Conservation (phyloP, 1,139 yeast genomes). For the Sugiyamaella pinicola region DNA sequence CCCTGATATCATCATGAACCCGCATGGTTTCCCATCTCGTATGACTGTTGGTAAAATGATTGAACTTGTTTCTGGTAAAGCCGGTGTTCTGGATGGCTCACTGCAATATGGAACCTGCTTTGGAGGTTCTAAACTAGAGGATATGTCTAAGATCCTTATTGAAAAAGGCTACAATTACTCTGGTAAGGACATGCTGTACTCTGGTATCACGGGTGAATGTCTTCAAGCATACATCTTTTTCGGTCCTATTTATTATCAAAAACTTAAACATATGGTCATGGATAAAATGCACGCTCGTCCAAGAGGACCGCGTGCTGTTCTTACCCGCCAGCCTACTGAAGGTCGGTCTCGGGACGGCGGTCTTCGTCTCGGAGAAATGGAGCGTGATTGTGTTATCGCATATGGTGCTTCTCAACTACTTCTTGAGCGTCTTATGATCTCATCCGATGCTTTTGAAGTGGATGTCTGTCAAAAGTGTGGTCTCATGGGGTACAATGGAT, state of each 20-base stretch:
- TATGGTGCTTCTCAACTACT: slow-evolving; percentile 97
- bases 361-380: slow-evolving; percentile 98
- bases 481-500: slow-evolving; percentile 95
- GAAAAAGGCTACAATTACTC: slow-evolving; percentile 92
- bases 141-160: slow-evolving; percentile 90
- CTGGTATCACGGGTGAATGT: slow-evolving; percentile 98
- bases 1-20: slow-evolving; percentile 98
- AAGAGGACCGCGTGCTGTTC: slow-evolving; percentile 97
- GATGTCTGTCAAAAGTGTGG: slow-evolving; percentile 95
- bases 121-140: slow-evolving; percentile 94
- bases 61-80: slow-evolving; percentile 93
- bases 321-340: slow-evolving; percentile 98
- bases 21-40: slow-evolving; percentile 99
- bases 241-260: slow-evolving; percentile 97
- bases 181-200: slow-evolving; percentile 96
- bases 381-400: slow-evolving; percentile 98
- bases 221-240: slow-evolving; percentile 96
- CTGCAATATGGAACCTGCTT: slow-evolving; percentile 97
- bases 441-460: slow-evolving; percentile 97
- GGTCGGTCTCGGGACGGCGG: slow-evolving; percentile 99
- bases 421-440: slow-evolving; percentile 91
- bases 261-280: slow-evolving; percentile 97
- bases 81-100: slow-evolving; percentile 91
- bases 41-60: slow-evolving; percentile 99
- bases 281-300: slow-evolving; percentile 99